Conservation (phyloP, 345 rosid species). For the Alliaria petiolata region DNA sequence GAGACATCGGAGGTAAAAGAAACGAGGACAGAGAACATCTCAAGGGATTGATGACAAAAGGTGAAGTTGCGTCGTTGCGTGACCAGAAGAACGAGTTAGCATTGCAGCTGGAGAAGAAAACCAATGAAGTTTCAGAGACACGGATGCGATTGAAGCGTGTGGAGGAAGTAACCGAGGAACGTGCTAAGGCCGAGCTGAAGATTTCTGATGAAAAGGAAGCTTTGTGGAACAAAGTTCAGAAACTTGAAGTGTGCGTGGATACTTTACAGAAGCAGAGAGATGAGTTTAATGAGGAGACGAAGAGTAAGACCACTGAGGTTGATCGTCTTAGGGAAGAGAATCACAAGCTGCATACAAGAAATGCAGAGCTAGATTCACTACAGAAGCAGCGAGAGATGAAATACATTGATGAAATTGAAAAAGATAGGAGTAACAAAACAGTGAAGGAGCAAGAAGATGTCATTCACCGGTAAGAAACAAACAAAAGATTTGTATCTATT, state of each 20-base stretch:
- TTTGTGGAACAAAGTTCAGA: constrained; percentile 30
- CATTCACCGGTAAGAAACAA: background rate
- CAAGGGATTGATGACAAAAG: constrained; percentile 29
- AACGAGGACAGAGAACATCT: constrained; percentile 20
- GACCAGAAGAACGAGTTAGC: constrained; percentile 35
- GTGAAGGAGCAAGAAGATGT: constrained; percentile 28
- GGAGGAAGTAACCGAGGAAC: constrained; percentile 37
- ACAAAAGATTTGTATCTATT: background rate
- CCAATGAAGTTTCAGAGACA: constrained; percentile 32
- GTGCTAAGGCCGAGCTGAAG: constrained; percentile 24
- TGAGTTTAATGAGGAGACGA: constrained; percentile 35
- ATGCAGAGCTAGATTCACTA: constrained; percentile 30
- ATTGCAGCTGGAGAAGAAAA: constrained; percentile 29
- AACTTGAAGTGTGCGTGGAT: constrained; percentile 26
- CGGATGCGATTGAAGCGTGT: constrained; percentile 29
- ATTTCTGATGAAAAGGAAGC: constrained; percentile 36
- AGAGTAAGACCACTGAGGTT: constrained; percentile 26
- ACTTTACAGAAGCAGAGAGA: constrained; percentile 11
- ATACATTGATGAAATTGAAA: background rate
- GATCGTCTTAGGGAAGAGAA: constrained; percentile 46
- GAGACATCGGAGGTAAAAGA: constrained; percentile 26
- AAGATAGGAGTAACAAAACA: constrained; percentile 3
- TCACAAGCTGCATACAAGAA: constrained; percentile 26
- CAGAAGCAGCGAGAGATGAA: constrained; percentile 26
- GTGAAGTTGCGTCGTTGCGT: constrained; percentile 36